A percentile compares a stretch with the other conserved stretches of the same genome.
phyloP scores from a whole-genome alignment of 257 asterid genomes.

The Solanum lignicaule region DNA sequence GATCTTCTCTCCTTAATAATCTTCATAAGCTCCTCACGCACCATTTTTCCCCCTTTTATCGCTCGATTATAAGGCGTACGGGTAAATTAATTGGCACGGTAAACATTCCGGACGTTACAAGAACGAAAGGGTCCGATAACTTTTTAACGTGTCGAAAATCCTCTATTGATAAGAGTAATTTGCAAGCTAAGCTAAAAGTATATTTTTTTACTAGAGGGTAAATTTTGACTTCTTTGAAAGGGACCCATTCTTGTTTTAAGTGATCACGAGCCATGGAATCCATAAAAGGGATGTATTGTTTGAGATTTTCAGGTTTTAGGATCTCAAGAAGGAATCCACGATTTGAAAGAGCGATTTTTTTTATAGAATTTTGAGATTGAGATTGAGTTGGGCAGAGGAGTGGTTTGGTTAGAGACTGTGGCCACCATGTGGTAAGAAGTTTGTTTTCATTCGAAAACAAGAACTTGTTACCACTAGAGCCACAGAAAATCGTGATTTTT shows the following conservation, averaged over 20 bases:
- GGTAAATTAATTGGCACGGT: constrained; percentile 12
- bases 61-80: background rate
- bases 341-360: background rate
- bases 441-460: constrained; percentile 1
- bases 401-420: background rate
- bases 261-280: constrained; percentile 7
- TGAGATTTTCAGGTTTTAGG: constrained; percentile 3
- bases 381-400: background rate
- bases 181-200: constrained; percentile 1
- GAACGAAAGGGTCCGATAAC: constrained; percentile 2
- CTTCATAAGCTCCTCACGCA: background rate
- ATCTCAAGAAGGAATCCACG: background rate
- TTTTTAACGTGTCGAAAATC: constrained; percentile 4
- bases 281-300: constrained; percentile 7
- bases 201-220: background rate
- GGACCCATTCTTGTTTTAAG: background rate
- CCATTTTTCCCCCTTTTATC: background rate
- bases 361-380: background rate
- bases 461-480: constrained; percentile 16
- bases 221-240: background rate
- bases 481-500: constrained; percentile 2
- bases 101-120: constrained; percentile 1
- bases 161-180: background rate
- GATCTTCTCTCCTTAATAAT: background rate
- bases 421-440: constrained; percentile 3